Evolutionary conservation across 371 early-diverging fungal genomes (phyloP), one percentile per base, ranked within the genome.

Genomic region (Syncephalastrum sp.): DNA sequence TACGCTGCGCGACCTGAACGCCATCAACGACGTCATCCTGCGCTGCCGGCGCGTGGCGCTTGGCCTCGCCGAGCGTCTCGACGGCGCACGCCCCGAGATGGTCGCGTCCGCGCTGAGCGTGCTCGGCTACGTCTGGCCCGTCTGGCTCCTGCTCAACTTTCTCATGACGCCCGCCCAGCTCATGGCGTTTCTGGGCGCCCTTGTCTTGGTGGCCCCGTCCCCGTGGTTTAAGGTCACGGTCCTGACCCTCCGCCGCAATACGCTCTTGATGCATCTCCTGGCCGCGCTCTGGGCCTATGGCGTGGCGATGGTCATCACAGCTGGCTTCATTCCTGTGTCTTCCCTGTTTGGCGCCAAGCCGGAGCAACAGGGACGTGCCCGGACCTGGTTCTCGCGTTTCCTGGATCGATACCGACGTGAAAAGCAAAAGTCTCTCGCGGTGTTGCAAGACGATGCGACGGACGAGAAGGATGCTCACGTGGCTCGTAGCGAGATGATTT

Each of bases 401-500:
- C 24, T 41, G n/a, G 47, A 53, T 12, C 53, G 56, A 3, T 64
- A 61, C 7, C 59, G 57, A 17, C 49, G 42, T 0, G 64, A 69
- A 24, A 69, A 66, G 42, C 21, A 45, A 45, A 68, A 63, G 21
- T 68, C 70, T 33, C 12, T 65, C 15, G 16, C 59, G n/a, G 17
- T 44, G 0, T 16, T 64, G 7, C 19, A 53, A 38, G 49, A 48
- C 33, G 38, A 59, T 6, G 17, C 23, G 38, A 52, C 19, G 16
- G 33, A 42, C 38, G 55, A 59, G 5, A 38, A 43, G n/a, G 54
- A 57, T 47, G 17, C 42, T 13, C 29, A 42, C 1, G 25, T 27
- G 14, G 54, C 47, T 27, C 62, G 65, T 8, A 72, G 58, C 23
- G 77, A 77, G 42, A 69, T 77, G 72, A 59, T 74, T 0, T 77